Evolutionary conservation across 78 protist species (phyloP).

Genomic region (Dictyostelium brefeldianum): DNA sequence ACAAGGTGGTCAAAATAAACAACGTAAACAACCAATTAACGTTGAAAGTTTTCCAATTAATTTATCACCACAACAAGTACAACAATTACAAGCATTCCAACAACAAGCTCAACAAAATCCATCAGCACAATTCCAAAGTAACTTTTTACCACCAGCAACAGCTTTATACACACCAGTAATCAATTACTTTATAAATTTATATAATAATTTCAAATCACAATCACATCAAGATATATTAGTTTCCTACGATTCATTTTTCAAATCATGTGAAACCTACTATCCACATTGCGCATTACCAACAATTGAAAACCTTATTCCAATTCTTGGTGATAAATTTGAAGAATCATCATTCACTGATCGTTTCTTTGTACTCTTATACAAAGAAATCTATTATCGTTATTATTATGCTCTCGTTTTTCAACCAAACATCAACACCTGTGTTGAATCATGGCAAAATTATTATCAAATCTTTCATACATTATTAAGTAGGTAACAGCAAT

Average conservation of each 20-base stretch:
- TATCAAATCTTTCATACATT: slow-evolving; percentile 85
- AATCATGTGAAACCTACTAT: slow-evolving; percentile 65
- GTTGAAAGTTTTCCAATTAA: slow-evolving; percentile 69
- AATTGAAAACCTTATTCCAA: slow-evolving; percentile 27
- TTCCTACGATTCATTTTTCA: slow-evolving; percentile 65
- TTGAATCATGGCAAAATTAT: slow-evolving; percentile 92
- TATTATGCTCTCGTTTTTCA: slow-evolving; percentile 83
- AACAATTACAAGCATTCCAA: slow-evolving; percentile 48
- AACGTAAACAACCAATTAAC: slow-evolving; percentile 43
- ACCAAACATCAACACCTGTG: slow-evolving; percentile 84
- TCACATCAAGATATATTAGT: slow-evolving; percentile 67
- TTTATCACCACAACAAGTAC: slow-evolving; percentile 50
- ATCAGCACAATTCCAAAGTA: slow-evolving; percentile 36
- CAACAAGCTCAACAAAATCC: slow-evolving; percentile 11
- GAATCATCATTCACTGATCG: slow-evolving; percentile 60
- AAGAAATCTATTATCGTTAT: slow-evolving; percentile 95
- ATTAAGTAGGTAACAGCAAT: slow-evolving; percentile 34
- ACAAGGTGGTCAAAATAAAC: slow-evolving; percentile 21
- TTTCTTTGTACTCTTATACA: slow-evolving; percentile 89
- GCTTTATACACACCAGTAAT: slow-evolving; percentile 63
- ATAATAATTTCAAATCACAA: slow-evolving; percentile 69
- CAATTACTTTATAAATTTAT: slow-evolving; percentile 55
- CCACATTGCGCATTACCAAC: slow-evolving; percentile 76
- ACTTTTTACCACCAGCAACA: slow-evolving; percentile 73
- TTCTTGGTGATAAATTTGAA: slow-evolving; percentile 67